Conservation (phyloP, 176 grass and related monocot species). For the Aegilops bicornis region DNA sequence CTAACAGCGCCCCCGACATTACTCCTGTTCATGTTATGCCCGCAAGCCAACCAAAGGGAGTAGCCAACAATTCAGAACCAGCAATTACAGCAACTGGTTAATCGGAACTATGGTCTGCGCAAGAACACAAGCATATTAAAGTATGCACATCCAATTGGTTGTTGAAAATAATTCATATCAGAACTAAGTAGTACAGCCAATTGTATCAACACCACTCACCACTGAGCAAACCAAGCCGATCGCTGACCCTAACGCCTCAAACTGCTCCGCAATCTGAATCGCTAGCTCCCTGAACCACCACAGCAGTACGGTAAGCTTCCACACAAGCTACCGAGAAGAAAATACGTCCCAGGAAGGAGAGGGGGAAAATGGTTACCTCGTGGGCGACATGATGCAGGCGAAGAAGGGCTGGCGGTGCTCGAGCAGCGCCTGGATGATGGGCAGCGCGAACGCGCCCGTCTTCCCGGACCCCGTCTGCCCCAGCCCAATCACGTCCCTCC, state of each 20-base stretch:
- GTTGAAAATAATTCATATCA: background rate
- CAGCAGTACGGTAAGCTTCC: background rate
- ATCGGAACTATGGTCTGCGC: background rate
- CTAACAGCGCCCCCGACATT: background rate
- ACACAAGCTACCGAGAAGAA: background rate
- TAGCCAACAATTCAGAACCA: constrained; percentile 4
- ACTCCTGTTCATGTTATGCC: background rate
- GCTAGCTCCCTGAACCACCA: constrained; percentile 71
- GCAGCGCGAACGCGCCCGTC: constrained; percentile 85
- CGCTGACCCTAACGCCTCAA: constrained; percentile 76
- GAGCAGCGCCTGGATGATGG: constrained; percentile 72
- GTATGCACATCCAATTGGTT: background rate
- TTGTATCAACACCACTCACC: constrained; percentile 42
- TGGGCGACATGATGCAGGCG: constrained; percentile 77
- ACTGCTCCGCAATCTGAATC: constrained; percentile 92
- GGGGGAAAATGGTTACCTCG: constrained; percentile 32
- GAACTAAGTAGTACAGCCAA: background rate
- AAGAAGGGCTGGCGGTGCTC: constrained; percentile 65
- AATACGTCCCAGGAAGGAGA: background rate
- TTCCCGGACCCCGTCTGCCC: constrained; percentile 93
- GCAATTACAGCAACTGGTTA: background rate
- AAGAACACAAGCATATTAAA: background rate
- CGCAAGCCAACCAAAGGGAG: background rate
- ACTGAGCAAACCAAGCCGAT: constrained; percentile 67
- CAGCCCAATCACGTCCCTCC: constrained; percentile 79